Evolutionary conservation across 345 rosid genomes (phyloP), one percentile per base, ranked within the genome.

Genomic region (Brassica cretica): DNA sequence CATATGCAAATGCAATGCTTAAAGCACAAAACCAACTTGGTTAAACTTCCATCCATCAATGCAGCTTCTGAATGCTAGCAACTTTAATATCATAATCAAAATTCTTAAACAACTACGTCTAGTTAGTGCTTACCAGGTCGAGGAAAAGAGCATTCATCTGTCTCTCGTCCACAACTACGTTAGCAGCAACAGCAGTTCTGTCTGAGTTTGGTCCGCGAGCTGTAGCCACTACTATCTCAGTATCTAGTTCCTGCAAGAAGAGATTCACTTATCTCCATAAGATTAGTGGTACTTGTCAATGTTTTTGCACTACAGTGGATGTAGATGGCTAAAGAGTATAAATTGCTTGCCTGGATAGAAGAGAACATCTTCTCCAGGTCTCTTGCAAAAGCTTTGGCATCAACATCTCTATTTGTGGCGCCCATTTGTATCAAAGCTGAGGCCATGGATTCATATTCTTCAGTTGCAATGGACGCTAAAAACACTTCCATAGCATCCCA

Each of bases 101-200:
- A 66, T 56, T 55, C 39, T 4, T 32, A n/a, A 69, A 11, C 12
- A 56, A 5, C 56, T 46, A 68, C 19, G 49, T 25, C 64, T 27
- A 63, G 1, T 25, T 62, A 37, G 71, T 25, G 75, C 71, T 88
- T 86, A 95, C 99, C 89, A 91, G 90, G 80, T 93, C 96, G 6
- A 95, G 91, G 78, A 95, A 95, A 82, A 91, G 96, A 33, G 98
- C 94, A 84, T 95, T 95, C 98, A 95, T 91, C 88, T 91, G 99
- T 77, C 96, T 90, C 80, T 93, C 97, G 75, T 95, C 99, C 66
- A 93, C 87, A 33, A 93, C 58, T 67, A 93, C 64, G 78, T 93
- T 95, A 64, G 98, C 99, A 78, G 99, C 87, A 72, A 95, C 88
- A 77, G 98, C 94, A 46, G 97, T 86, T 66, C 89, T 86, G 83